Evolutionary conservation across 768 basidiomycete genomes (phyloP).

Genomic region (Collybia mongolica): DNA sequence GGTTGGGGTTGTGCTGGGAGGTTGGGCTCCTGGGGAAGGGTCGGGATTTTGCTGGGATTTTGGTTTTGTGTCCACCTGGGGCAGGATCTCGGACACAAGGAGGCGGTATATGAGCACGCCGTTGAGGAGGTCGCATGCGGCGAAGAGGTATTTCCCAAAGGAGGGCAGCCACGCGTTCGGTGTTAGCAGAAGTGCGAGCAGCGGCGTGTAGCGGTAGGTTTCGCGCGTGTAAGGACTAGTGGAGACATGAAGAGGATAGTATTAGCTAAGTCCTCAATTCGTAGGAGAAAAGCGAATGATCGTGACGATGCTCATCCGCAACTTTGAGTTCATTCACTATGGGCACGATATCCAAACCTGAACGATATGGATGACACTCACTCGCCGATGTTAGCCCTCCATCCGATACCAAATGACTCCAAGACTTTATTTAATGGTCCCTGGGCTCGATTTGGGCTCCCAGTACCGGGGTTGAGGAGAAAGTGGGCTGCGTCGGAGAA

Average conservation of each 20-base stretch:
- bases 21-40: not conserved
- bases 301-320: too few species aligned
- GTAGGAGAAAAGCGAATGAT: too few species aligned
- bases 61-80: conserved; percentile 14
- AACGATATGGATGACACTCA: conserved; percentile 40
- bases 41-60: conserved; percentile 8
- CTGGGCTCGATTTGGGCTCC: conserved; percentile 48
- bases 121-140: conserved; percentile 78
- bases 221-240: conserved; percentile 84
- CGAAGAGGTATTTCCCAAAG: conserved; percentile 91
- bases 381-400: conserved; percentile 59
- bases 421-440: conserved; percentile 33
- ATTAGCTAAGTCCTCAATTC: not conserved
- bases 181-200: conserved; percentile 78
- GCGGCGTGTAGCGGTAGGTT: conserved; percentile 96
- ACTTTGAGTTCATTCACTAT: too few species aligned
- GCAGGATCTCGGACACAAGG: conserved; percentile 50
- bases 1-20: not conserved
- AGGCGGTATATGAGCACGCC: conserved; percentile 70
- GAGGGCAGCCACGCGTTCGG: conserved; percentile 80
- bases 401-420: too few species aligned
- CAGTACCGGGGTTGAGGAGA: conserved; percentile 47
- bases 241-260: conserved; percentile 5
- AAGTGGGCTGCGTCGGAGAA: conserved; percentile 90
- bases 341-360: conserved; percentile 1